Base-by-base conservation (phyloP, 1,284 basidiomycete genomes). In the Schizopora paradoxa region DNA sequence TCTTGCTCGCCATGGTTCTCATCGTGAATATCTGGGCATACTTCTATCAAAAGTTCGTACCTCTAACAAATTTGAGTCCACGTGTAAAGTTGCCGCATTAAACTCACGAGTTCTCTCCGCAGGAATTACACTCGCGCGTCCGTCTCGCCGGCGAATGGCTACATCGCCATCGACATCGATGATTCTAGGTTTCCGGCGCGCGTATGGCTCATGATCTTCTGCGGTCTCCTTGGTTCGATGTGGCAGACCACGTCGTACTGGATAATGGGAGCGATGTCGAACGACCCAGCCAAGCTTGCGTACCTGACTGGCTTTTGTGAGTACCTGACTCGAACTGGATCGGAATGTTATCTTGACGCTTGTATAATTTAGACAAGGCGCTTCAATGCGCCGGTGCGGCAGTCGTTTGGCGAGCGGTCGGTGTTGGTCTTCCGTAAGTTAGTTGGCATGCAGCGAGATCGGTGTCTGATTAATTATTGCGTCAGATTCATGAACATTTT, bases 21-120 rank as follows among this genome's bases (percentile, higher is more conserved):
- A 61, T 75, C 35, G 73, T 81, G 6, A 82, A 86, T 57, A 76
- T 72, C 19, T 85, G 82, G 79, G 77, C 68, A 0, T 86, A 76
- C 59, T 74, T 79, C 59, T 86, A 85, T 56, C 83, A 86, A 57
- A 77, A 63, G 82, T 82, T 43, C 43, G 65, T 62, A 33, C 27
- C 6, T 34, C 27, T 11, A 5, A 41, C 48, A 32, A 4, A 13
- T 3, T 11, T 18, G 19, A 26, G 23, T 27, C 14, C 21, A 5
- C 34, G 2, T 18, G 13, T 34, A 27, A 10, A 44, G 14, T 6
- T 45, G 14, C 14, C 29, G 37, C 39, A 21, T 31, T 38, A 4
- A 41, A 22, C 35, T 18, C 35, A 22, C 13, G 38, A 26, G 7
- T 35, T 26, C n/a, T 28, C 39, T 22, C 25, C 14, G 31, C 13